Percentiles rank a stretch among this genome's conserved stretches.
These are phyloP conservation scores for Lophium mytilinum DNA, from an alignment of 495 filamentous ascomycete species.

Conservation along the genomic window DNA sequence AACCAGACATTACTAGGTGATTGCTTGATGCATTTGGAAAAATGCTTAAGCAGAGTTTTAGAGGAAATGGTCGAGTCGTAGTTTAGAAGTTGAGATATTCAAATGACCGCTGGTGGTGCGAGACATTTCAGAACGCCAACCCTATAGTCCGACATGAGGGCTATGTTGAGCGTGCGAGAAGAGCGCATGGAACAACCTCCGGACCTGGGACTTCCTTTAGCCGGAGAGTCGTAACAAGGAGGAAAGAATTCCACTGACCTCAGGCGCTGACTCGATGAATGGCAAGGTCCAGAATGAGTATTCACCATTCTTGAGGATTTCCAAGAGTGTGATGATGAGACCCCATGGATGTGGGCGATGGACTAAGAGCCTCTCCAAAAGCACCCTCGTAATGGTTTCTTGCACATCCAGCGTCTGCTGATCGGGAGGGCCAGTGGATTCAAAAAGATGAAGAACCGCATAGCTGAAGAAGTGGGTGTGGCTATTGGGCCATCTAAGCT, in stretches of 20 bases:
- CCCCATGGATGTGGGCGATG: slow-evolving; percentile 97
- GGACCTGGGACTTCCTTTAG: slow-evolving; percentile 12
- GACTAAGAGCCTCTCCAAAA: slow-evolving; percentile 79
- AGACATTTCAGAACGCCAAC: too few species aligned
- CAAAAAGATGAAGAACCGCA: slow-evolving; percentile 79
- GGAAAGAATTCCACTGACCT: slow-evolving; percentile 46
- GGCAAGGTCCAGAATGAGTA: slow-evolving; percentile 87
- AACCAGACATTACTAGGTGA: slow-evolving; percentile 16
- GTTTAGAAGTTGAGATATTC: background rate
- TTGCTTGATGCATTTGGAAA: background rate
- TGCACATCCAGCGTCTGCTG: slow-evolving; percentile 73
- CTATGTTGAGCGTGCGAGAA: slow-evolving; percentile 23
- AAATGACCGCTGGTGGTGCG: background rate
- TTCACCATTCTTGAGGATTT: slow-evolving; percentile 82
- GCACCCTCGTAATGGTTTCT: slow-evolving; percentile 78
- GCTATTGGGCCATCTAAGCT: slow-evolving; percentile 82
- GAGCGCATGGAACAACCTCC: slow-evolving; percentile 23
- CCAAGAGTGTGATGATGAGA: slow-evolving; percentile 78
- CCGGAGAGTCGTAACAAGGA: background rate
- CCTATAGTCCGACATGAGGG: slow-evolving; percentile 18
- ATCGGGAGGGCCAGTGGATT: slow-evolving; percentile 62
- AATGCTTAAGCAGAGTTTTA: background rate
- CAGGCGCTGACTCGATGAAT: slow-evolving; percentile 80
- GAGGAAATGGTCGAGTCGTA: background rate
- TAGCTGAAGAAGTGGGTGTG: slow-evolving; percentile 92